Conservation (phyloP, 2,329 filamentous ascomycete genomes). For the Colletotrichum melonis region DNA sequence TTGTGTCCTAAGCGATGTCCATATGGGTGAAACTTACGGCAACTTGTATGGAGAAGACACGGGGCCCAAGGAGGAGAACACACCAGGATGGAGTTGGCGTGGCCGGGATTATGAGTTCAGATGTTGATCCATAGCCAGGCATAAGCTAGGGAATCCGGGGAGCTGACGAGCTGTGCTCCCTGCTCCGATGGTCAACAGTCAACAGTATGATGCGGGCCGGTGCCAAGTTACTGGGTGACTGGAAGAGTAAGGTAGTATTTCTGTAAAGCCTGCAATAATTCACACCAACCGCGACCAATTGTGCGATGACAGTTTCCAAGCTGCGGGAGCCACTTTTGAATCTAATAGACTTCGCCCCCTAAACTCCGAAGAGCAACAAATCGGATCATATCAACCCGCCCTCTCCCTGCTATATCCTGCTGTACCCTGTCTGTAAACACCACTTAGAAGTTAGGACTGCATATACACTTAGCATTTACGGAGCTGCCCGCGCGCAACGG, state of each 20-base stretch:
- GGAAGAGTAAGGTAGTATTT: conserved; percentile 30
- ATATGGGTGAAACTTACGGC: conserved; percentile 14
- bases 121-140: conserved; percentile 6
- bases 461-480: neutral
- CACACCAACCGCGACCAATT: conserved; percentile 9
- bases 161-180: neutral
- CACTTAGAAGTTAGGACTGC: neutral
- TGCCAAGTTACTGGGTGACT: conserved; percentile 20
- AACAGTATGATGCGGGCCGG: conserved; percentile 9
- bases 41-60: neutral
- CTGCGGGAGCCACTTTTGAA: neutral
- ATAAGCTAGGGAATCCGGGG: conserved; percentile 24
- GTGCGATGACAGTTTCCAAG: conserved; percentile 16
- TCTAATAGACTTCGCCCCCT: conserved; percentile 21
- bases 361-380: neutral
- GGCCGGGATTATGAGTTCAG: neutral
- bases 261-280: neutral
- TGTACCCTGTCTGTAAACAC: neutral
- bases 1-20: conserved; percentile 9
- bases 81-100: neutral
- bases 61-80: neutral
- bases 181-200: too few species aligned
- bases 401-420: neutral
- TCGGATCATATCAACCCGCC: neutral
- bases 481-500: conserved; percentile 20